Conservation (phyloP, 371 early-diverging fungal species). For the Rhizomucor pusillus region DNA sequence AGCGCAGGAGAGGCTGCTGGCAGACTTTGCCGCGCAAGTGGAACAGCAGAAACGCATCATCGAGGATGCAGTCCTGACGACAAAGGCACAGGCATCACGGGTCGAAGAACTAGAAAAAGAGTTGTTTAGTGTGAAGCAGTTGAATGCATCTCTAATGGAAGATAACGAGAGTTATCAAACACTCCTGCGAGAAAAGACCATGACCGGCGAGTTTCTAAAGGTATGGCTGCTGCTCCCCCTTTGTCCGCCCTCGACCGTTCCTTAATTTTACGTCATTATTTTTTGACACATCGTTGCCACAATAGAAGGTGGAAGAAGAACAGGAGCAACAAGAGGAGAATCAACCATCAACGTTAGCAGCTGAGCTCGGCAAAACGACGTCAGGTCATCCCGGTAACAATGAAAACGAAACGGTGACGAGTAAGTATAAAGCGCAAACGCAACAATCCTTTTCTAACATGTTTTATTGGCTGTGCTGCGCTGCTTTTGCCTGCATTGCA, state of each 20-base stretch:
- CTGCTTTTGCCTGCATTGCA: not conserved
- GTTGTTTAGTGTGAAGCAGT: constrained; percentile 48
- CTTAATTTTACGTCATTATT: not conserved
- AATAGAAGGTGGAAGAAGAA: not conserved
- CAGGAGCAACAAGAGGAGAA: not conserved
- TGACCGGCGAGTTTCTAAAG: constrained; percentile 67
- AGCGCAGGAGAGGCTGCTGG: constrained; percentile 30
- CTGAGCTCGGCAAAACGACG: constrained; percentile 8
- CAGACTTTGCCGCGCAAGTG: constrained; percentile 23
- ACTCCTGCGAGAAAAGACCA: constrained; percentile 74
- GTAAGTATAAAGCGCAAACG: not conserved
- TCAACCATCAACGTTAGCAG: constrained; percentile 4
- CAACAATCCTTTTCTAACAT: constrained; percentile 3
- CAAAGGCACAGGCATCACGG: constrained; percentile 25
- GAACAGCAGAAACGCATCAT: constrained; percentile 23
- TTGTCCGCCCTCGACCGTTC: not conserved
- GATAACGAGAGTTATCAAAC: constrained; percentile 85
- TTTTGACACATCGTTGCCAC: not conserved
- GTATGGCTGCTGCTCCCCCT: constrained; percentile 9
- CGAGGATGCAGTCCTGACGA: constrained; percentile 29
- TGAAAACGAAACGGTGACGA: not conserved
- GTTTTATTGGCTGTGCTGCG: constrained; percentile 3
- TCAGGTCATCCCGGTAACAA: not conserved
- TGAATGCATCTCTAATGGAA: constrained; percentile 71
- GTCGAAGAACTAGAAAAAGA: constrained; percentile 45